Conservation (phyloP, 2,329 filamentous ascomycete genomes). For the Epichloe scottii region DNA sequence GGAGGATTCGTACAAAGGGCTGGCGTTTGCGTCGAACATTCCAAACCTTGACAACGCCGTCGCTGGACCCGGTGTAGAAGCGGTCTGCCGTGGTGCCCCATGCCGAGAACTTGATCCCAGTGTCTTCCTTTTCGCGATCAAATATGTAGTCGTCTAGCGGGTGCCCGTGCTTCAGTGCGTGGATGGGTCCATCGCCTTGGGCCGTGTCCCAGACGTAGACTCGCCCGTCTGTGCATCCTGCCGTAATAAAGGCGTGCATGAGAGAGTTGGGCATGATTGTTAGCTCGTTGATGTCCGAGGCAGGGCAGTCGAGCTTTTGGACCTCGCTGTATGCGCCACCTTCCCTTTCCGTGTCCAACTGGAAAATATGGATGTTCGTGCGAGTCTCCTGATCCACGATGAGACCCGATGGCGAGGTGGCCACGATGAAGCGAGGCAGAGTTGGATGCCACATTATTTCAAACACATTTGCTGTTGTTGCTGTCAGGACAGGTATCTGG, state of each 20-base stretch:
- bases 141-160: slow-evolving; percentile 27
- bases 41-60: slow-evolving; percentile 52
- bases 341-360: slow-evolving; percentile 14
- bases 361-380: slow-evolving; percentile 48
- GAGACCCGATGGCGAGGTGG: slow-evolving; percentile 40
- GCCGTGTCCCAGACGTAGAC: slow-evolving; percentile 53
- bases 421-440: slow-evolving; percentile 39
- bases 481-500: slow-evolving; percentile 35
- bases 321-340: slow-evolving; percentile 27
- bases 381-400: slow-evolving; percentile 30
- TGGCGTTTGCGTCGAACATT: slow-evolving; percentile 35
- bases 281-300: slow-evolving; percentile 50
- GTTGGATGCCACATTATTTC: slow-evolving; percentile 52
- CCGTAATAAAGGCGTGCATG: slow-evolving; percentile 41
- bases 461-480: slow-evolving; percentile 47
- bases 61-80: slow-evolving; percentile 52
- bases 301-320: slow-evolving; percentile 45
- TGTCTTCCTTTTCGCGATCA: slow-evolving; percentile 42
- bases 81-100: slow-evolving; percentile 46
- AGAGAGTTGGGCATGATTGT: slow-evolving; percentile 43
- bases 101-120: slow-evolving; percentile 50
- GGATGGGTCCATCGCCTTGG: slow-evolving; percentile 40
- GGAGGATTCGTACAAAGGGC: slow-evolving; percentile 38
- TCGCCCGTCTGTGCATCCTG: slow-evolving; percentile 48
- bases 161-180: slow-evolving; percentile 40